Evolutionary conservation across 1,284 basidiomycete genomes (phyloP).

Genomic region (Cutaneotrichosporon curvatum): DNA sequence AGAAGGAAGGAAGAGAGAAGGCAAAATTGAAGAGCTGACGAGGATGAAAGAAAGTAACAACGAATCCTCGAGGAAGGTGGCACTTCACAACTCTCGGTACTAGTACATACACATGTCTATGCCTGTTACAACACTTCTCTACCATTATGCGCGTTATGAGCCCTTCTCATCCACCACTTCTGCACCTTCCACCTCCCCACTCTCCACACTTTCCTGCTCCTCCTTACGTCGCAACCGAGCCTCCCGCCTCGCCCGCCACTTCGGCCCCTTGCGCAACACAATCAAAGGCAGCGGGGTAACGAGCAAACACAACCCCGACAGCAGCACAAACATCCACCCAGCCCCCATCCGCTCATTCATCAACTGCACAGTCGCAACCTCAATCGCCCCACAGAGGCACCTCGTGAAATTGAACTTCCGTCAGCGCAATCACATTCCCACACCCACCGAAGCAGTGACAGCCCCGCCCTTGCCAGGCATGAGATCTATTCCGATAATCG

Average conservation of each 20-base stretch:
- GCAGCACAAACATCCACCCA: conserved; percentile 43
- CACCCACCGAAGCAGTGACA: conserved; percentile 22
- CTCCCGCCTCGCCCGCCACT: conserved; percentile 27
- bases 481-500: conserved; percentile 30
- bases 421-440: not conserved
- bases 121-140: too few species aligned
- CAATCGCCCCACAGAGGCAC: conserved; percentile 34
- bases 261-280: conserved; percentile 23
- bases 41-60: too few species aligned
- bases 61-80: too few species aligned
- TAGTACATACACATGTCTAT: too few species aligned
- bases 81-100: too few species aligned
- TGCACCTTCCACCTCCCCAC: too few species aligned
- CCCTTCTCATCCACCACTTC: too few species aligned
- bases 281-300: conserved; percentile 27
- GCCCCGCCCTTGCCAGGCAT: conserved; percentile 31
- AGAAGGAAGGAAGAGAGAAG: too few species aligned
- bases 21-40: too few species aligned
- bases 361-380: conserved; percentile 24
- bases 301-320: conserved; percentile 31
- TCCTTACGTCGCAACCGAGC: too few species aligned
- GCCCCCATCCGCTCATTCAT: conserved; percentile 31
- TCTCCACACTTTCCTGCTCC: too few species aligned
- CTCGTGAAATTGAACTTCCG: conserved; percentile 34
- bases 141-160: too few species aligned